A percentile compares a stretch with the other conserved stretches of the same genome.
Conservation (phyloP, 495 filamentous ascomycete genomes). For the Tuber umbilicatum region DNA sequence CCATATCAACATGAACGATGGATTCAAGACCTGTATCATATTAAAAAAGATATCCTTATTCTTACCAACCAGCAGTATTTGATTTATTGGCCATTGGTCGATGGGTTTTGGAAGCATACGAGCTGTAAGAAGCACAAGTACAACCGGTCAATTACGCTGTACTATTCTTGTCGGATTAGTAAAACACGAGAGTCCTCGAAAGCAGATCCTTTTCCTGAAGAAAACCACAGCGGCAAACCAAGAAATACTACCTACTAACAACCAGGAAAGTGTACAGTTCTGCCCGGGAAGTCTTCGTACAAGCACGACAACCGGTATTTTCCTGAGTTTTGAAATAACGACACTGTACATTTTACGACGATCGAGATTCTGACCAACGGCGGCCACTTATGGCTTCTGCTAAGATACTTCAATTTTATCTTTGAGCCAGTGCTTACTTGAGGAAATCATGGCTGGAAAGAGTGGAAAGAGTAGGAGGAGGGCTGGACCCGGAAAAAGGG, state of each 20-base stretch:
- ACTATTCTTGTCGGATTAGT: slow-evolving; percentile 10
- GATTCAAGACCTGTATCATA: slow-evolving; percentile 7
- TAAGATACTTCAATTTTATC: too few species aligned
- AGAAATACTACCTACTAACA: slow-evolving; percentile 7
- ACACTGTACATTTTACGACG: too few species aligned
- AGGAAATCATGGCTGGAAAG: too few species aligned
- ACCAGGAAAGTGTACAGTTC: background rate
- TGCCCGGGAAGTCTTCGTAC: too few species aligned
- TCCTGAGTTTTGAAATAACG: too few species aligned
- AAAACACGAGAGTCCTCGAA: slow-evolving; percentile 9
- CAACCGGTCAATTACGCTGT: slow-evolving; percentile 1
- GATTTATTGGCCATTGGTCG: slow-evolving; percentile 12
- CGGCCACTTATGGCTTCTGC: too few species aligned
- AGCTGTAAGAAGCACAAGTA: slow-evolving; percentile 12
- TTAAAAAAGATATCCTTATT: background rate
- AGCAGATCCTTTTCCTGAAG: background rate
- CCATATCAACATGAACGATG: slow-evolving; percentile 9
- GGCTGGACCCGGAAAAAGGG: too few species aligned
- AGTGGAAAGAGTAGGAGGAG: too few species aligned
- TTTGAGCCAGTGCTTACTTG: too few species aligned
- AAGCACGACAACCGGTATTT: too few species aligned
- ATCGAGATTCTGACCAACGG: too few species aligned
- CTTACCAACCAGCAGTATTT: slow-evolving; percentile 10
- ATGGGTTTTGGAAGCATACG: slow-evolving; percentile 16
- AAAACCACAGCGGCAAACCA: slow-evolving; percentile 7